A percentile compares a stretch with the other conserved stretches of the same genome.
Evolutionary conservation across 2,329 filamentous ascomycete genomes (phyloP).

Genomic region (Cryphonectria parasitica): DNA sequence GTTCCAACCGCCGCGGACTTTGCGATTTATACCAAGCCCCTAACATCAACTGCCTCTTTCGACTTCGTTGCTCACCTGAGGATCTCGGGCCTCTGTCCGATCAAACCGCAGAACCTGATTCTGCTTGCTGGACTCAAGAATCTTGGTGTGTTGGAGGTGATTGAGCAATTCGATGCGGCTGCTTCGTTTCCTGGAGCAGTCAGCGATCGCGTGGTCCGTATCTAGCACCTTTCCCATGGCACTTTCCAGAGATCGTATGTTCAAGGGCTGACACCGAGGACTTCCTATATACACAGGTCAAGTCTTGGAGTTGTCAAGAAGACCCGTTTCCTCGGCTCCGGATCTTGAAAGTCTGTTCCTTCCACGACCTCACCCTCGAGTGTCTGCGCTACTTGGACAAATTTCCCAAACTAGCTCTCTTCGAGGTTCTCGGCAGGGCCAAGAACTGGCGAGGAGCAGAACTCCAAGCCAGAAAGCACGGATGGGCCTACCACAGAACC

Average conservation of each 20-base stretch:
- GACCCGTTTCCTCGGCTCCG: constrained; percentile 20
- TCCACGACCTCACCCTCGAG: constrained; percentile 5
- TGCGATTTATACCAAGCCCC: constrained; percentile 18
- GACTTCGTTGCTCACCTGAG: constrained; percentile 25
- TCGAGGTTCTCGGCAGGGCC: not conserved
- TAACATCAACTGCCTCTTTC: constrained; percentile 12
- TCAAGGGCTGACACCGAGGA: not conserved
- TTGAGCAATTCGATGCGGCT: not conserved
- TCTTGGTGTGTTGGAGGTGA: constrained; percentile 24
- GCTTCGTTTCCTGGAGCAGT: constrained; percentile 13
- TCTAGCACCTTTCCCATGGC: not conserved
- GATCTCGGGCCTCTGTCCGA: constrained; percentile 16
- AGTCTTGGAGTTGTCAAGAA: not conserved
- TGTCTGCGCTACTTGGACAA: constrained; percentile 16
- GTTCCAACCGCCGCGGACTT: constrained; percentile 13
- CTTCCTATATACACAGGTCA: not conserved
- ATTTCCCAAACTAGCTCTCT: constrained; percentile 18
- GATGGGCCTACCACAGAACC: constrained; percentile 7
- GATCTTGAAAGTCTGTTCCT: constrained; percentile 10
- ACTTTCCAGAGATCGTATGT: too few relatives aligned
- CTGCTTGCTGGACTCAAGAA: constrained; percentile 20
- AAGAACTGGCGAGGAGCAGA: not conserved
- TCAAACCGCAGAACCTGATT: constrained; percentile 18
- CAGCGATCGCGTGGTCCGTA: constrained; percentile 14
- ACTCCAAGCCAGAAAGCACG: not conserved